Conservation (phyloP, 371 early-diverging fungal genomes). For the Mucor saturninus region DNA sequence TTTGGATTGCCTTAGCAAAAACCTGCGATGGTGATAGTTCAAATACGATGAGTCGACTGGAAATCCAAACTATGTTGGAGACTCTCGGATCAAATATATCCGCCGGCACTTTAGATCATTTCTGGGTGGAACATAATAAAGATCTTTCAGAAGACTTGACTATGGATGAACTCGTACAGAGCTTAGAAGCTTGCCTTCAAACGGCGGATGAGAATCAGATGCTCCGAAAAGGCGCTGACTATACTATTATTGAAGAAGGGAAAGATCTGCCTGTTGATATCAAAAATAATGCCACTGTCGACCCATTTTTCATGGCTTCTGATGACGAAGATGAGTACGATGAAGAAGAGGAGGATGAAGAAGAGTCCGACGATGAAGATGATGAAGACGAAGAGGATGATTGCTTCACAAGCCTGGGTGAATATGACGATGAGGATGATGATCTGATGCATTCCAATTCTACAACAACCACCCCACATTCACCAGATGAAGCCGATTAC, state of each 20-base stretch:
- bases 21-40: constrained; percentile 68
- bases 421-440: constrained; percentile 26
- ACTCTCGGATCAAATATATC: constrained; percentile 76
- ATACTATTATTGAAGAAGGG: constrained; percentile 28
- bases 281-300: constrained; percentile 6
- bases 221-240: not conserved
- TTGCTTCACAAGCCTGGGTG: constrained; percentile 15
- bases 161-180: constrained; percentile 67
- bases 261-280: constrained; percentile 27
- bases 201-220: constrained; percentile 24
- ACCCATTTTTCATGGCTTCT: constrained; percentile 16
- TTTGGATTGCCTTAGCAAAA: constrained; percentile 74
- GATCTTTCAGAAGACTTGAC: constrained; percentile 67
- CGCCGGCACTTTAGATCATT: constrained; percentile 66
- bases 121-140: constrained; percentile 66
- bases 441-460: constrained; percentile 5
- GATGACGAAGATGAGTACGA: constrained; percentile 18
- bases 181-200: constrained; percentile 62
- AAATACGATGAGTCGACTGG: constrained; percentile 56
- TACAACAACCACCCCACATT: constrained; percentile 6
- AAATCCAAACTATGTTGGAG: constrained; percentile 79
- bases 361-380: constrained; percentile 22
- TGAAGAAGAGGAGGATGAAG: constrained; percentile 14
- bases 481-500: constrained; percentile 35
- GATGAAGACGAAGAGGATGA: constrained; percentile 31